Conservation (phyloP, 2,329 filamentous ascomycete species). For the Cadophora sp. region DNA sequence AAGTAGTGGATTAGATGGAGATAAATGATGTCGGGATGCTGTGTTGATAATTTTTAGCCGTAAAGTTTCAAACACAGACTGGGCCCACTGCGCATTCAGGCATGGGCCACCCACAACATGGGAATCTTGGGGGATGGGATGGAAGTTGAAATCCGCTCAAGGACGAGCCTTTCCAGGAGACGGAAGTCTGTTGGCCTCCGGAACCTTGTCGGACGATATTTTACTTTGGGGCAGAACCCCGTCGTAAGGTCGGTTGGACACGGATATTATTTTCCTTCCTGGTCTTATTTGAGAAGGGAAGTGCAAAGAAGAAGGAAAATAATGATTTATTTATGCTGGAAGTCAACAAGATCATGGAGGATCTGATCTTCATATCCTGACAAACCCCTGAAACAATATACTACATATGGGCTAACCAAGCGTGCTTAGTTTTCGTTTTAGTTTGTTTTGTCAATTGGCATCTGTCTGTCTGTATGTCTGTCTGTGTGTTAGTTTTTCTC, state of each 20-base stretch:
- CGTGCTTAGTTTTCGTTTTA: too few species aligned
- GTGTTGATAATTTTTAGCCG: background rate
- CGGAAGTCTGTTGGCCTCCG: background rate
- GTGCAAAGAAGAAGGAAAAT: too few species aligned
- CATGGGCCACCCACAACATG: background rate
- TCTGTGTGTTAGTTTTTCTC: too few species aligned
- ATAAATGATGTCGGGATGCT: background rate
- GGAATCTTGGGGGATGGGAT: background rate
- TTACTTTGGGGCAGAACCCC: background rate
- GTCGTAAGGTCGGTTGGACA: background rate
- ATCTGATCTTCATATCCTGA: too few species aligned
- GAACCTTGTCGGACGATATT: background rate
- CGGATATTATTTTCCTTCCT: background rate
- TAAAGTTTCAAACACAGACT: background rate
- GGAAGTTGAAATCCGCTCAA: background rate
- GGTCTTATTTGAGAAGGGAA: too few species aligned
- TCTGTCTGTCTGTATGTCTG: background rate
- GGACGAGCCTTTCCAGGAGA: background rate
- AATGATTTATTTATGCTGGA: too few species aligned
- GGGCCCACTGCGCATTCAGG: background rate
- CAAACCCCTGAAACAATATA: too few species aligned
- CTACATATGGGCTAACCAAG: too few species aligned
- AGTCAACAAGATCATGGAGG: too few species aligned
- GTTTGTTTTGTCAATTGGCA: background rate
- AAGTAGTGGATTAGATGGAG: background rate